phyloP scores from a whole-genome alignment of 345 rosid species.

The Lepidium aucheri region DNA sequence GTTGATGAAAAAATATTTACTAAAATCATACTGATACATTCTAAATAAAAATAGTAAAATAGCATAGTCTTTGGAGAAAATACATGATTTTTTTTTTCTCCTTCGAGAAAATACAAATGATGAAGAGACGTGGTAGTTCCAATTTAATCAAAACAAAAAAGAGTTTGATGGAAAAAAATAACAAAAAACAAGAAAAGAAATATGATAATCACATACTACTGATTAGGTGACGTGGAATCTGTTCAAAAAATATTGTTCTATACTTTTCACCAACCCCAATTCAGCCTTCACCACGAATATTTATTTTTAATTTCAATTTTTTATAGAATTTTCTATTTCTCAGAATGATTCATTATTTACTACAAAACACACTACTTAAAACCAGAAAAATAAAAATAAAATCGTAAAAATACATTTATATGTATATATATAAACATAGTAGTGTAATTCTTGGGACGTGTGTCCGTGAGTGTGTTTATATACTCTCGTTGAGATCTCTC shows the following conservation, averaged over 20 bases:
- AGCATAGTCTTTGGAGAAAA: not conserved
- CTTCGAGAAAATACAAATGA: not conserved
- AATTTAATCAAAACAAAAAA: not conserved
- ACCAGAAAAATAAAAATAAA: no score
- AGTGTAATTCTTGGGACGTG: not conserved
- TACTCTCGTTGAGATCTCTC: not conserved
- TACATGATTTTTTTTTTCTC: no score
- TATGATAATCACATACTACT: not conserved
- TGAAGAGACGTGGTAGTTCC: not conserved
- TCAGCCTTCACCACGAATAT: not conserved
- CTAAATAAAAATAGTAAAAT: not conserved
- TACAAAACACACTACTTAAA: no score
- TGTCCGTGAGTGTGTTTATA: not conserved
- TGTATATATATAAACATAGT: slow-evolving; percentile 8
- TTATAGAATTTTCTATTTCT: no score
- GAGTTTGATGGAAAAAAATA: no score
- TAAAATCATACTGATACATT: no score
- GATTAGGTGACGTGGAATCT: slow-evolving; percentile 7
- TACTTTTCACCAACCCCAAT: slow-evolving; percentile 27
- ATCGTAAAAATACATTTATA: no score
- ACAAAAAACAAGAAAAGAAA: no score
- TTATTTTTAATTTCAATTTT: no score
- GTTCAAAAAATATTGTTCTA: not conserved
- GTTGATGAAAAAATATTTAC: no score
- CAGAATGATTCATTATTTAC: no score